Conservation (phyloP, 2,329 filamentous ascomycete genomes). For the Clarireedia homoeocarpa region DNA sequence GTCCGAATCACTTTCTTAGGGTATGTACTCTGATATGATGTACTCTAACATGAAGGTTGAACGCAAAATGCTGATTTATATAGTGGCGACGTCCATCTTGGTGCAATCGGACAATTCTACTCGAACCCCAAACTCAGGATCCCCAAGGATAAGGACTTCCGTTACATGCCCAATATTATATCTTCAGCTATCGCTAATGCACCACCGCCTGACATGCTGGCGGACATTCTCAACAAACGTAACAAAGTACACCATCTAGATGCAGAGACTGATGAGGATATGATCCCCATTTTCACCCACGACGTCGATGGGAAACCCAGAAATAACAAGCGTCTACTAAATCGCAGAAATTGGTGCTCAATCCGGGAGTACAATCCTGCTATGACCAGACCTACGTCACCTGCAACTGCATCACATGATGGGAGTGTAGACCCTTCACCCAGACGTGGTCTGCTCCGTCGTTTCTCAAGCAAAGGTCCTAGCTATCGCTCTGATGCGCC, state of each 20-base stretch:
- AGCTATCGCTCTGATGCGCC: conserved; percentile 27
- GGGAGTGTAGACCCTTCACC: conserved; percentile 33
- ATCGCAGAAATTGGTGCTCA: conserved; percentile 91
- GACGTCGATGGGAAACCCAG: conserved; percentile 84
- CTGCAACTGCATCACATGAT: conserved; percentile 36
- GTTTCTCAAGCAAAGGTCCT: conserved; percentile 27
- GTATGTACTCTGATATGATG: conserved; percentile 31
- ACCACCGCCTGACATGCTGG: conserved; percentile 79
- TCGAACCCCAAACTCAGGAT: conserved; percentile 76
- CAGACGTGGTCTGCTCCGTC: conserved; percentile 24
- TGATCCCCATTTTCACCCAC: conserved; percentile 87
- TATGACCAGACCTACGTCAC: conserved; percentile 62
- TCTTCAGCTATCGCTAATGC: conserved; percentile 92
- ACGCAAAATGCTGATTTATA: conserved; percentile 15
- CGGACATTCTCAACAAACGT: conserved; percentile 85
- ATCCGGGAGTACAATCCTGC: conserved; percentile 80
- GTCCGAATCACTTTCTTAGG: conserved; percentile 84
- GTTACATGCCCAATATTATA: conserved; percentile 95
- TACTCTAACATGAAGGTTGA: neutral
- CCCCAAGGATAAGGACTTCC: conserved; percentile 82
- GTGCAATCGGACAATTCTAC: conserved; percentile 89
- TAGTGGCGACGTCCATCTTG: conserved; percentile 88
- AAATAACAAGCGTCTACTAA: conserved; percentile 85
- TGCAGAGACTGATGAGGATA: conserved; percentile 79
- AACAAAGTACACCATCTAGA: conserved; percentile 74